Conservation (phyloP, 768 basidiomycete genomes). For the Rhodosporidiobolus sp. region DNA sequence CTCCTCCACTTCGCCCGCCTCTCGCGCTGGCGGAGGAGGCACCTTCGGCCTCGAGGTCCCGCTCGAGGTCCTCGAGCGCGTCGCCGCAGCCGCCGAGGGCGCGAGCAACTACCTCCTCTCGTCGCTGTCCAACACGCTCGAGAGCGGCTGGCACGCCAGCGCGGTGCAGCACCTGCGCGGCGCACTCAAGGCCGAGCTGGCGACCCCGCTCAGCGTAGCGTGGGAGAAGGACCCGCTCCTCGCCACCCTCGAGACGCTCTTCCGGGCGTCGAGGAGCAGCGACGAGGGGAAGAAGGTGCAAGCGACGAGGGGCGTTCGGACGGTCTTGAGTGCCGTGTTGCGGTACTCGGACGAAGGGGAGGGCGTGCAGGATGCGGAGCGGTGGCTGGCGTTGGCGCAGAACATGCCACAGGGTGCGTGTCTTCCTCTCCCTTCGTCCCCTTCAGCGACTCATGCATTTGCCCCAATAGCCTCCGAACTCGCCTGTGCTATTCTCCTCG, state of each 20-base stretch:
- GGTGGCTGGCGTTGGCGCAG: slow-evolving; percentile 71
- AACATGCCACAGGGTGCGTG: slow-evolving; percentile 48
- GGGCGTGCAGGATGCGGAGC: slow-evolving; percentile 64
- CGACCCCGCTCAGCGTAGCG: background rate
- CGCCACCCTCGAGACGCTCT: slow-evolving; percentile 15
- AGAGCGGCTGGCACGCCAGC: slow-evolving; percentile 53
- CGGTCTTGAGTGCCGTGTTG: slow-evolving; percentile 59
- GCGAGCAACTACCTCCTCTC: slow-evolving; percentile 61
- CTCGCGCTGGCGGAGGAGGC: background rate
- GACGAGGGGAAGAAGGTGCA: slow-evolving; percentile 53
- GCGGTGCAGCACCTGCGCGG: slow-evolving; percentile 25
- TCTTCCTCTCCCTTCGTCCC: background rate
- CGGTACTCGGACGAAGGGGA: slow-evolving; percentile 62
- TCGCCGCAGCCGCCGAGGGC: slow-evolving; percentile 25
- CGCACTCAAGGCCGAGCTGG: background rate
- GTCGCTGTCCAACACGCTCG: slow-evolving; percentile 52
- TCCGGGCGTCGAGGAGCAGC: background rate
- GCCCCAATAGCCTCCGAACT: slow-evolving; percentile 64
- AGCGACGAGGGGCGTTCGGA: slow-evolving; percentile 61
- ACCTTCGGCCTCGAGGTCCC: slow-evolving; percentile 36
- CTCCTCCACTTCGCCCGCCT: slow-evolving; percentile 33
- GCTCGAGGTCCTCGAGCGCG: slow-evolving; percentile 29
- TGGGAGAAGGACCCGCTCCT: slow-evolving; percentile 44
- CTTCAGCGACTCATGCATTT: background rate
- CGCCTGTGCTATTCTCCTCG: slow-evolving; percentile 63